Percentiles rank a stretch among this genome's conserved stretches.
phyloP scores from a whole-genome alignment of 2,329 filamentous ascomycete species.

The Tolypocladium inflatum region DNA sequence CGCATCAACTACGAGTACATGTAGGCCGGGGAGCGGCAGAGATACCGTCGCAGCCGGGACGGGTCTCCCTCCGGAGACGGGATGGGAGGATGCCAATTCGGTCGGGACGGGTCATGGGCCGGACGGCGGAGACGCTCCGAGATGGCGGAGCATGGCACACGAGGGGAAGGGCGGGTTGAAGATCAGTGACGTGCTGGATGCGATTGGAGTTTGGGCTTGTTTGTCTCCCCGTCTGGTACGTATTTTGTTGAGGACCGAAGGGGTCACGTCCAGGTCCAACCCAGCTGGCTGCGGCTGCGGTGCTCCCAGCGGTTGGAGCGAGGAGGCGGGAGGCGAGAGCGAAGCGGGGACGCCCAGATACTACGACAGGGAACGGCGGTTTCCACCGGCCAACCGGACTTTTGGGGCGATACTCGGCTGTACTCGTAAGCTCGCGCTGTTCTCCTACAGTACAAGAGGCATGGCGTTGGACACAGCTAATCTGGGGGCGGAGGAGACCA shows the following conservation, averaged over 20 bases:
- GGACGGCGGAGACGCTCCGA: not conserved
- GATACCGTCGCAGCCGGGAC: not conserved
- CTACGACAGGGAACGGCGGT: not conserved
- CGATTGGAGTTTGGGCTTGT: not conserved
- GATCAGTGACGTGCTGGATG: not conserved
- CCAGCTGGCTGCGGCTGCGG: not conserved
- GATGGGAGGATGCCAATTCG: not conserved
- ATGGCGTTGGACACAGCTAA: not conserved
- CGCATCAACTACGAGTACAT: no score
- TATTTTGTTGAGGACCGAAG: not conserved
- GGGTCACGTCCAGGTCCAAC: not conserved
- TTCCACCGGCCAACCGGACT: not conserved
- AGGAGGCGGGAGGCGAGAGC: not conserved
- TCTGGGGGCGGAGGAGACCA: not conserved
- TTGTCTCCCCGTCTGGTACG: no score
- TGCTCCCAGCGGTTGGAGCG: not conserved
- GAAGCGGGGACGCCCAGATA: not conserved
- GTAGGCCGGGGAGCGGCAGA: not conserved
- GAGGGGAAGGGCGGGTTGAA: not conserved
- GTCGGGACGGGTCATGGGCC: not conserved
- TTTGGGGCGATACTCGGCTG: not conserved
- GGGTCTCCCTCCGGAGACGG: not conserved
- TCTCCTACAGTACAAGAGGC: not conserved
- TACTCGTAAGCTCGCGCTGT: not conserved
- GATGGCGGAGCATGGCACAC: not conserved